phyloP scores from a whole-genome alignment of 2,329 filamentous ascomycete genomes.

The Knufia petricola region DNA sequence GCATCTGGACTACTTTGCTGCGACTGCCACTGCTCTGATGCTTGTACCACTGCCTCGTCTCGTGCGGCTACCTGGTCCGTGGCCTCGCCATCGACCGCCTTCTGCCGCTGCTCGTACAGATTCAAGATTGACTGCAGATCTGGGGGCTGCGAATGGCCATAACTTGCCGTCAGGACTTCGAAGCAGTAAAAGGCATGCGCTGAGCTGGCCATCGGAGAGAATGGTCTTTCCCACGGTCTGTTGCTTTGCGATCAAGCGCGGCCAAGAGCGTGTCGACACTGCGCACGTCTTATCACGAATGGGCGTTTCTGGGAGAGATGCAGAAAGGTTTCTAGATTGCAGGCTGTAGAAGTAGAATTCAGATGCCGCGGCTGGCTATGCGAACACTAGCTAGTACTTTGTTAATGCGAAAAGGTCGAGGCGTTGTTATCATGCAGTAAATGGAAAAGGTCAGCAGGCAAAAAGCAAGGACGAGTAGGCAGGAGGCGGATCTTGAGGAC shows the following conservation, averaged over 20 bases:
- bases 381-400: too few species aligned
- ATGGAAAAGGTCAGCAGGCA: too few species aligned
- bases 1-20: conserved; percentile 15
- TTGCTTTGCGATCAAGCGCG: neutral
- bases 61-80: conserved; percentile 8
- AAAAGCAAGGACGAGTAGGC: too few species aligned
- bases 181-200: conserved; percentile 92
- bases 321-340: too few species aligned
- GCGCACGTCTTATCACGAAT: too few species aligned
- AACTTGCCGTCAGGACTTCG: conserved; percentile 68
- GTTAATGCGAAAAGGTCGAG: too few species aligned
- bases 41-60: conserved; percentile 12
- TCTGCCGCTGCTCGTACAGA: conserved; percentile 51
- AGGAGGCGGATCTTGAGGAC: too few species aligned
- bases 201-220: conserved; percentile 60
- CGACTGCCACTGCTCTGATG: conserved; percentile 16
- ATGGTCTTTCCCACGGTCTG: neutral
- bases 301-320: too few species aligned
- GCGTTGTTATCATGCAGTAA: too few species aligned
- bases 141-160: conserved; percentile 59
- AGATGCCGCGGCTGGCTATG: too few species aligned
- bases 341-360: too few species aligned
- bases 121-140: conserved; percentile 60
- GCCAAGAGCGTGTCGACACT: too few species aligned
- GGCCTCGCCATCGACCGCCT: conserved; percentile 21